These are phyloP conservation scores for Inonotus obliquus DNA, from an alignment of 1,284 basidiomycete species.

Conservation along the genomic window DNA sequence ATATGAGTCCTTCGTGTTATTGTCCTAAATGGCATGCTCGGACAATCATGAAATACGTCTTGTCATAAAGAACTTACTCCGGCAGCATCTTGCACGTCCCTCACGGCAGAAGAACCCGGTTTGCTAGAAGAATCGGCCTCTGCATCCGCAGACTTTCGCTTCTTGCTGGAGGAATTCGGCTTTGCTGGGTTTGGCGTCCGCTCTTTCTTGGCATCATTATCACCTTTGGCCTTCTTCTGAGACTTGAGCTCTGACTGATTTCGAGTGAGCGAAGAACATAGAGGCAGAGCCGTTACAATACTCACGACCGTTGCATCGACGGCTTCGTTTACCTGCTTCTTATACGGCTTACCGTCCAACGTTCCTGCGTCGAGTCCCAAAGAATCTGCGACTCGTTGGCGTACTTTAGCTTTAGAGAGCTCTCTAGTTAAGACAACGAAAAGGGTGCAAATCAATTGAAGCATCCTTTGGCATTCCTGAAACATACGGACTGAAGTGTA, in stretches of 20 bases:
- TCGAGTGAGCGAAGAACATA: not conserved
- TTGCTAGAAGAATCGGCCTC: constrained; percentile 15
- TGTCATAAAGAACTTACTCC: not conserved
- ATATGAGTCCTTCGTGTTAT: not conserved
- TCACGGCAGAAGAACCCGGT: not conserved
- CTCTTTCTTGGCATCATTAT: not conserved
- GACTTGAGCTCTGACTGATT: not conserved
- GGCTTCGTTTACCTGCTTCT: constrained; percentile 37
- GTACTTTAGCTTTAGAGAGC: constrained; percentile 45
- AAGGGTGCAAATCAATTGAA: not conserved
- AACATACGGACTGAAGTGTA: constrained; percentile 25
- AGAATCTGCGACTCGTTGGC: constrained; percentile 38
- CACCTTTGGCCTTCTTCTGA: not conserved
- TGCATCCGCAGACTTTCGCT: not conserved
- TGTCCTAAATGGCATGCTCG: not conserved
- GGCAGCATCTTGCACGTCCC: not conserved
- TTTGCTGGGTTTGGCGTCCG: not conserved
- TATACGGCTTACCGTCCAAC: constrained; percentile 41
- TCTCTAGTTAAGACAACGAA: constrained; percentile 28
- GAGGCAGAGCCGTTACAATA: not conserved
- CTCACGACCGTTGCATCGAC: constrained; percentile 40
- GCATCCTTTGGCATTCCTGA: not conserved
- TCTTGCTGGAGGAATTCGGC: not conserved
- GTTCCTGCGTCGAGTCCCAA: constrained; percentile 37
- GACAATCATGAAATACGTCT: not conserved